Evolutionary conservation across 352 stramenopile genomes (phyloP), one percentile per base, ranked within the genome.

Genomic region (Thalassiosira exigua): DNA sequence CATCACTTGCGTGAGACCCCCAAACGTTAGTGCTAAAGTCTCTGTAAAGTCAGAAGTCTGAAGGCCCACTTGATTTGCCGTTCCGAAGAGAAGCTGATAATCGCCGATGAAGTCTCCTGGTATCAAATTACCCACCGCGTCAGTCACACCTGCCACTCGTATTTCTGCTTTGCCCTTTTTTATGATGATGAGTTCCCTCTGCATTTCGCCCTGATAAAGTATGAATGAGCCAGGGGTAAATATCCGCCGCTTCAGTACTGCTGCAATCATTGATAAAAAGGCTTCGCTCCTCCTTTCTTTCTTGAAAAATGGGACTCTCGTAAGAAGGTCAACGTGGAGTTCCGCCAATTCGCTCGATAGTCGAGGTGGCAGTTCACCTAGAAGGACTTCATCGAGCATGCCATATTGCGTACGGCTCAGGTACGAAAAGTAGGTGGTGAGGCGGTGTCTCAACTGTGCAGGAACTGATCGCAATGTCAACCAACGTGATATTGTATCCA

Each of bases 41-140:
- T 89, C 82, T n/a, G 75, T 77, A 46, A 87, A 85, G 14, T 84
- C 80, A 57, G 60, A 29, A 56, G 75, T 33, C 22, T 56, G n/a
- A 42, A 85, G 53, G 39, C 70, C 68, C n/a, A 87, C 70, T 60
- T 85, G 75, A 46, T 87, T 85, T 56, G 57, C 46, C 36, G 75
- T 85, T 59, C 52, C 79, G 71, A 88, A 84, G 3, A 90, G 58
- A 11, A 90, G 75, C 68, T 88, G 79, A 61, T 85, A 86, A 70
- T 90, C 83, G 50, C 83, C 83, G 27, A 88, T 75, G 54, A 74
- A 90, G 64, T 90, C 83, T 9, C 79, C 79, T 19, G 75, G 52
- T 32, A 75, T 44, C 33, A 90, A 71, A 36, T n/a, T 77, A 52
- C 53, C 70, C 4, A 87, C 61, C n/a, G 75, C 64, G 50, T 84